These are phyloP conservation scores for Barbarea vulgaris DNA, from an alignment of 345 rosid species.

Conservation along the genomic window DNA sequence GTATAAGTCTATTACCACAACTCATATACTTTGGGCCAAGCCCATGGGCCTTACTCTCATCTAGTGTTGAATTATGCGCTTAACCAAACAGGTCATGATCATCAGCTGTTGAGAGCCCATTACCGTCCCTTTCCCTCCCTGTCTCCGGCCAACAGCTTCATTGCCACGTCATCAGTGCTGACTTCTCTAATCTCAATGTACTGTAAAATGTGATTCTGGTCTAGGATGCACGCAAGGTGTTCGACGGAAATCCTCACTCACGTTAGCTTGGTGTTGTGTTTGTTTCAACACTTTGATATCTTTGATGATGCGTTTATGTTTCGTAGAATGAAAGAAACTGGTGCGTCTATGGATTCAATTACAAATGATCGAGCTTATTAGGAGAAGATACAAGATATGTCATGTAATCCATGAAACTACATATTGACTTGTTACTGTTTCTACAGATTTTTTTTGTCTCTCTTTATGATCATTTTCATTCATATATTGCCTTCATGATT, in stretches of 20 bases:
- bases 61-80: neutral
- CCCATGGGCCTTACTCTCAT: slow-evolving; percentile 8
- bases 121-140: slow-evolving; percentile 58
- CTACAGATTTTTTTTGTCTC: neutral
- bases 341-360: slow-evolving; percentile 52
- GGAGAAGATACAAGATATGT: neutral
- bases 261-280: no score
- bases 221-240: slow-evolving; percentile 60
- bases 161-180: slow-evolving; percentile 58
- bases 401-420: slow-evolving; percentile 4
- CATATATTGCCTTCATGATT: slow-evolving; percentile 45
- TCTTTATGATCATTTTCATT: neutral
- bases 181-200: slow-evolving; percentile 74
- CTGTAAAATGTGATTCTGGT: slow-evolving; percentile 44
- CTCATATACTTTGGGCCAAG: neutral
- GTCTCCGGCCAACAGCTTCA: slow-evolving; percentile 68
- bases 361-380: no score
- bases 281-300: no score
- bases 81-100: slow-evolving; percentile 3
- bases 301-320: slow-evolving; percentile 53
- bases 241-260: slow-evolving; percentile 59
- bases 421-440: slow-evolving; percentile 17
- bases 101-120: neutral
- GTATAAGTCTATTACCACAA: neutral
- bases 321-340: slow-evolving; percentile 57